Evolutionary conservation across 805 yeast genomes (phyloP).

Genomic region (Cephaloascus albidus): DNA sequence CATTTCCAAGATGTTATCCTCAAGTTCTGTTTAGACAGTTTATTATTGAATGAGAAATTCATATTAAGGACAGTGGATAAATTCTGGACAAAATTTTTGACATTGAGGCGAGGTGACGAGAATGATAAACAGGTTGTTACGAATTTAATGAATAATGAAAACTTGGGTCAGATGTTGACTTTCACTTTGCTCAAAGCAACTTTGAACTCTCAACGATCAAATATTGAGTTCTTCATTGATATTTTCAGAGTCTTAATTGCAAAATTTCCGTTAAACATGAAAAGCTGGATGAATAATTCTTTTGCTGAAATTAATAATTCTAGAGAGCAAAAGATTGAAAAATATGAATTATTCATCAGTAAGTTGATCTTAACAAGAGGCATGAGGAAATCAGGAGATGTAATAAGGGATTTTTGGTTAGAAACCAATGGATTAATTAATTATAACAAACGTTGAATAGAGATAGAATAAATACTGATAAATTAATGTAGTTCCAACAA

Average conservation of each 20-base stretch:
- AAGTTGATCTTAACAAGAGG: slow-evolving; percentile 42
- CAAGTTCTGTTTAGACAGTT: slow-evolving; percentile 23
- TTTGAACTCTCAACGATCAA: slow-evolving; percentile 47
- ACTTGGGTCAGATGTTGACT: slow-evolving; percentile 11
- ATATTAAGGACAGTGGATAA: slow-evolving; percentile 40
- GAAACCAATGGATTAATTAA: slow-evolving; percentile 46
- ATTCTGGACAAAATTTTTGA: slow-evolving; percentile 46
- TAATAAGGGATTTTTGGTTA: slow-evolving; percentile 59
- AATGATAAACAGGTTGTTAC: slow-evolving; percentile 26
- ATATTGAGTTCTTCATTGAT: slow-evolving; percentile 47
- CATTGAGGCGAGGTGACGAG: slow-evolving; percentile 34
- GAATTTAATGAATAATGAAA: slow-evolving; percentile 15
- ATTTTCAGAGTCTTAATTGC: slow-evolving; percentile 38
- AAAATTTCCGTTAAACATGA: slow-evolving; percentile 38
- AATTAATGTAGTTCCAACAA: no score
- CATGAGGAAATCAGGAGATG: slow-evolving; percentile 46
- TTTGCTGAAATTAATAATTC: slow-evolving; percentile 1
- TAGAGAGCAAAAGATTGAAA: slow-evolving; percentile 7
- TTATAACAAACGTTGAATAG: slow-evolving; percentile 10
- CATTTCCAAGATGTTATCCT: slow-evolving; percentile 14
- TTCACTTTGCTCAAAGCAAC: slow-evolving; percentile 24
- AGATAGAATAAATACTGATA: not conserved
- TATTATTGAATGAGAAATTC: slow-evolving; percentile 43
- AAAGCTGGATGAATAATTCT: slow-evolving; percentile 28
- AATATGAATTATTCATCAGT: slow-evolving; percentile 13